These are phyloP conservation scores for Candida argentea DNA, from an alignment of 805 yeast species.

Conservation along the genomic window DNA sequence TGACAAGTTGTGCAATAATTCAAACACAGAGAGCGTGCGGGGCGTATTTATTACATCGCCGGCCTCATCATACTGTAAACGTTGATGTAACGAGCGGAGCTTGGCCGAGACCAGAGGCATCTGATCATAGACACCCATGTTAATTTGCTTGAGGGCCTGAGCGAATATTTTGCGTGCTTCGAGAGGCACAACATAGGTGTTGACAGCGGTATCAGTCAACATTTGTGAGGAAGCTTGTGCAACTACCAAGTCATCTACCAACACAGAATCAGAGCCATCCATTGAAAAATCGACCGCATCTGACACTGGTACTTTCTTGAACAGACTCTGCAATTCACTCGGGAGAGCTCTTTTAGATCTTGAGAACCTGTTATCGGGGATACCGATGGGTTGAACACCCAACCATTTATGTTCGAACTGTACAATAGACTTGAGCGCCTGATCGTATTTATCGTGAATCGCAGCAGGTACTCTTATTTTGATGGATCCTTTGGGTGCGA, in stretches of 20 bases:
- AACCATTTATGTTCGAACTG: constrained; percentile 20
- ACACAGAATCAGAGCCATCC: not conserved
- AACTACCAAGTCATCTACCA: constrained; percentile 17
- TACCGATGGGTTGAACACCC: constrained; percentile 29
- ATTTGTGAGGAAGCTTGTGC: constrained; percentile 26
- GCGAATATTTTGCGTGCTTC: constrained; percentile 26
- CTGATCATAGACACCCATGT: constrained; percentile 29
- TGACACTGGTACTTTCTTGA: constrained; percentile 5
- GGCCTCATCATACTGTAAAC: constrained; percentile 29
- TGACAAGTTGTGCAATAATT: constrained; percentile 12
- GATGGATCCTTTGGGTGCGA: constrained; percentile 33
- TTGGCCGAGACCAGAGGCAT: constrained; percentile 30
- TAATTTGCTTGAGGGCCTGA: constrained; percentile 24
- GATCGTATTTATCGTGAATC: constrained; percentile 28
- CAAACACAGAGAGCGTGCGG: constrained; percentile 24
- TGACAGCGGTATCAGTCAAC: constrained; percentile 22
- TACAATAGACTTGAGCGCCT: constrained; percentile 12
- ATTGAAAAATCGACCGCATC: not conserved
- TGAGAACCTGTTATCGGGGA: constrained; percentile 21
- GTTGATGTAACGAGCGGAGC: constrained; percentile 37
- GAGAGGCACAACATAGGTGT: constrained; percentile 27
- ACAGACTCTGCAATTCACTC: constrained; percentile 6
- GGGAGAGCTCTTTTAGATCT: constrained; percentile 14
- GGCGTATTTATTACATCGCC: constrained; percentile 22
- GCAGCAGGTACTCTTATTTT: constrained; percentile 45